These are phyloP conservation scores for Apiospora marii DNA, from an alignment of 2,329 filamentous ascomycete species.

Conservation along the genomic window DNA sequence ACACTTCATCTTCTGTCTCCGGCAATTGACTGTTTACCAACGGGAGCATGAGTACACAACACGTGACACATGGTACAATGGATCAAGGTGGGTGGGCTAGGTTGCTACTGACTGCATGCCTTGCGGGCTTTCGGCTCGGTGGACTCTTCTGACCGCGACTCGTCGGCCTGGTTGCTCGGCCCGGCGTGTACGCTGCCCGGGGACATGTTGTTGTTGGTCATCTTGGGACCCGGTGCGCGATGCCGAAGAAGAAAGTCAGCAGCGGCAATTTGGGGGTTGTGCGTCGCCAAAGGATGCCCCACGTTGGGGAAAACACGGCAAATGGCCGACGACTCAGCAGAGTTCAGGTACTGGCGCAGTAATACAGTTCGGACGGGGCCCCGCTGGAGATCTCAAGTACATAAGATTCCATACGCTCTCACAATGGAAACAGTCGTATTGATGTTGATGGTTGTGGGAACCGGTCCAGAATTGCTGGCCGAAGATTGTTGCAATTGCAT, in stretches of 20 bases:
- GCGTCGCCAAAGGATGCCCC: neutral
- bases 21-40: conserved; percentile 37
- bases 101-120: conserved; percentile 38
- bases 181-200: neutral
- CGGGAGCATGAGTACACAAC: conserved; percentile 16
- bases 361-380: neutral
- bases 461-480: neutral
- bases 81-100: neutral
- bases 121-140: conserved; percentile 40
- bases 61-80: conserved; percentile 17
- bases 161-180: conserved; percentile 25
- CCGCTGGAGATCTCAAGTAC: neutral
- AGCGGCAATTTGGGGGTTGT: neutral
- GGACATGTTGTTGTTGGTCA: conserved; percentile 15
- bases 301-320: neutral
- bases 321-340: neutral
- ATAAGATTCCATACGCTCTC: neutral
- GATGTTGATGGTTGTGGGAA: neutral
- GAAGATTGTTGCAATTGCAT: neutral
- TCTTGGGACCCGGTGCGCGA: neutral
- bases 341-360: neutral
- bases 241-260: neutral
- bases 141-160: conserved; percentile 30
- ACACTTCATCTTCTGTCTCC: conserved; percentile 48
- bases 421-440: neutral